Evolutionary conservation across 2,329 filamentous ascomycete genomes (phyloP).

Genomic region (Cercospora berteroae): DNA sequence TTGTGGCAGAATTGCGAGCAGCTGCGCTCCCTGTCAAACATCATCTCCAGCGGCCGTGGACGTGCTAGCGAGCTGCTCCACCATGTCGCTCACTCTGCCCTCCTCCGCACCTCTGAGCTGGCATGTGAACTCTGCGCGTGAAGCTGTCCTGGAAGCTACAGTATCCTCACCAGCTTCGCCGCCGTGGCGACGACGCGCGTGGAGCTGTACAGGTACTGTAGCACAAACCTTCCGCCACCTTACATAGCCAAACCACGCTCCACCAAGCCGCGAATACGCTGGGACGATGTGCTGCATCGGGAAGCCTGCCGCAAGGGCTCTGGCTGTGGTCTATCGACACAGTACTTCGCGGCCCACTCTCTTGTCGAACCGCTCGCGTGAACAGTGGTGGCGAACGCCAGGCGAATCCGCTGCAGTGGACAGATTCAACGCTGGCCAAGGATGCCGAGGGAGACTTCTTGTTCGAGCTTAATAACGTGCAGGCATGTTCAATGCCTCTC

Average conservation of each 20-base stretch:
- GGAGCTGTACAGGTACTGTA: not conserved
- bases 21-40: slow-evolving; percentile 17
- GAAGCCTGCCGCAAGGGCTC: slow-evolving; percentile 12
- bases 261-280: not conserved
- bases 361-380: slow-evolving; percentile 10
- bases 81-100: not conserved
- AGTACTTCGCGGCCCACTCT: slow-evolving; percentile 10
- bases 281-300: slow-evolving; percentile 16
- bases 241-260: slow-evolving; percentile 3
- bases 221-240: not conserved
- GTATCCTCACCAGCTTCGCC: not conserved
- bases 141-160: not conserved
- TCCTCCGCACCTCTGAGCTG: not conserved
- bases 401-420: slow-evolving; percentile 10
- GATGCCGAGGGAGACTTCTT: slow-evolving; percentile 1
- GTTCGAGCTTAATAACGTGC: slow-evolving; percentile 19
- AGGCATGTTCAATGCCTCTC: slow-evolving; percentile 6
- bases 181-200: not conserved
- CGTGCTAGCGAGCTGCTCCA: not conserved
- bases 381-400: slow-evolving; percentile 14
- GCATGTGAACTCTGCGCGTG: not conserved
- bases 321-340: not conserved
- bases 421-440: slow-evolving; percentile 2
- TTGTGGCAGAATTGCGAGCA: slow-evolving; percentile 24
- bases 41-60: slow-evolving; percentile 19